Base-by-base conservation (phyloP, 2,329 filamentous ascomycete genomes). In the Fusarium graminum region DNA sequence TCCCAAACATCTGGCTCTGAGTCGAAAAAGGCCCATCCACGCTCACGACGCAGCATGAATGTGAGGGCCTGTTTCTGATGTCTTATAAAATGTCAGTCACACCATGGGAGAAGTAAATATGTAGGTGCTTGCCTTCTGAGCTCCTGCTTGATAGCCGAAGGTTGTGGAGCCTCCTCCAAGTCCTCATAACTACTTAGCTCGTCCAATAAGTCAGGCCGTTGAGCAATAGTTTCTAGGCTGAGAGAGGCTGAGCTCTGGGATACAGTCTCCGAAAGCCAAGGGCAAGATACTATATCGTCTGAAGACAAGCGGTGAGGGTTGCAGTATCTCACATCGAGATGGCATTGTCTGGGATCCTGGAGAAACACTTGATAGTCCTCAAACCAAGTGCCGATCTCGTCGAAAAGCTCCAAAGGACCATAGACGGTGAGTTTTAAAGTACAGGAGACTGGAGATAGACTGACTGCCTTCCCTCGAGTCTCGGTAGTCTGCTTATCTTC, bases 41-140 rank as follows among this genome's bases (percentile, higher is more conserved):
- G 51, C 46, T 82, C 81, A 16, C 80, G 70, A 3, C 65, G 68
- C 0, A 76, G 50, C 79, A 82, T 79, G 46, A 82, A 83, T 0
- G 77, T 78, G 2, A 83, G 65, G 1, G 80, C 81, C 46, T 81
- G 78, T 38, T 77, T 78, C 41, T 83, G 81, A 47, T 83, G 80
- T 7, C 80, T 82, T 39, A 7, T 22, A 14, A 6, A 4, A 9
- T 6, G 25, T 65, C 7, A 65, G 16, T 16, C 3, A 3, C 9
- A 32, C 7, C 2, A 3, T 3, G 19, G 6, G 11, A 0, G 10
- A 25, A 8, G 7, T 13, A 3, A 22, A 22, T 4, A 13, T 17
- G 8, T 3, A 12, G 2, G 8, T 12, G 11, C 13, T 38, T 63
- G 72, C 76, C 51, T 75, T 58, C 66, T 69, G 6, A 74, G 63